Percentiles rank a stretch among this genome's conserved stretches.
Conservation (phyloP, 2,329 filamentous ascomycete genomes). For the Didymella sp. region DNA sequence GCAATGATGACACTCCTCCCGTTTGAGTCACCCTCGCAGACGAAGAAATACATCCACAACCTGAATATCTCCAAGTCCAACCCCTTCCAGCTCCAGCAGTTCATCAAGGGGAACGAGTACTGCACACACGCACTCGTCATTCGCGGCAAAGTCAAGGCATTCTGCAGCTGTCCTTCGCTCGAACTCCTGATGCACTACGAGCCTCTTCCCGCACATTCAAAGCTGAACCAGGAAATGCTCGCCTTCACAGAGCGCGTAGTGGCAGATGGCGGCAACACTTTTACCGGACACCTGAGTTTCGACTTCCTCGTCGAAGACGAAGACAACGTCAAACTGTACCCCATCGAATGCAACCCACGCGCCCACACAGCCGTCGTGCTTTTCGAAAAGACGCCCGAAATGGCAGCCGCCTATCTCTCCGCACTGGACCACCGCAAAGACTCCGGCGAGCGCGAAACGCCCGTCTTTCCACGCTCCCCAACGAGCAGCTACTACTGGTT, state of each 20-base stretch:
- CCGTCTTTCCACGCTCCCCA: conserved; percentile 33
- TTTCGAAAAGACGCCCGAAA: conserved; percentile 54
- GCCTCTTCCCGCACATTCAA: conserved; percentile 62
- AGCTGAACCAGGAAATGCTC: conserved; percentile 66
- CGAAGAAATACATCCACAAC: conserved; percentile 60
- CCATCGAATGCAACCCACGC: conserved; percentile 75
- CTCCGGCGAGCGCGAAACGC: conserved; percentile 11
- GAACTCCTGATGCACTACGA: conserved; percentile 72
- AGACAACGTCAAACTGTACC: conserved; percentile 58
- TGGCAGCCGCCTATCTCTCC: conserved; percentile 41
- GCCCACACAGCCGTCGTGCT: conserved; percentile 72
- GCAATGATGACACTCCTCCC: conserved; percentile 71
- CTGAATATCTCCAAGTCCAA: conserved; percentile 62
- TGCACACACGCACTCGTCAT: conserved; percentile 75
- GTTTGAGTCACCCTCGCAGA: conserved; percentile 59
- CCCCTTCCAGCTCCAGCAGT: conserved; percentile 75
- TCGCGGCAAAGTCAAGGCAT: conserved; percentile 68
- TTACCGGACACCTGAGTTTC: conserved; percentile 76
- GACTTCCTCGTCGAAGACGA: conserved; percentile 68
- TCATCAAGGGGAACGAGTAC: conserved; percentile 68
- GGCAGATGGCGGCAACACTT: conserved; percentile 53
- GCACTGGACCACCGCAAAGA: conserved; percentile 28
- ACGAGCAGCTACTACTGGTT: conserved; percentile 65
- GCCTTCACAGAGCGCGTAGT: conserved; percentile 69
- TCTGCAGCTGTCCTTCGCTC: conserved; percentile 69